Conservation (phyloP, 1,284 basidiomycete genomes). For the Agaricales sp. region DNA sequence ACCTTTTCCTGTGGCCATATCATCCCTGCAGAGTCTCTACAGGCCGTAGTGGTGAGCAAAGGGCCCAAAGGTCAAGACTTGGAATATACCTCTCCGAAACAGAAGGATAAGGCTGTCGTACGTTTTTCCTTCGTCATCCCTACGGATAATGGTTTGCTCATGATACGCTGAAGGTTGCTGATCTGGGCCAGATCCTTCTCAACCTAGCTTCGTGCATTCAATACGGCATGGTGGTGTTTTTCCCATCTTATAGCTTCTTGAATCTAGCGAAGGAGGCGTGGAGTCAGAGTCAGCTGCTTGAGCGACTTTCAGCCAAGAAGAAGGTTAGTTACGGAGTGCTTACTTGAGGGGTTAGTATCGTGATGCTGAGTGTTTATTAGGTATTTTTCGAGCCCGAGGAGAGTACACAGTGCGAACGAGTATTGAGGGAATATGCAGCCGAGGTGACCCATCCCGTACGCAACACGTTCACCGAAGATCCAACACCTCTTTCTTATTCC, state of each 20-base stretch:
- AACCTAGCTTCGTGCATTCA: conserved; percentile 78
- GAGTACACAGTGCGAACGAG: conserved; percentile 64
- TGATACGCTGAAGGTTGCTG: conserved; percentile 47
- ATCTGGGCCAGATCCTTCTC: conserved; percentile 76
- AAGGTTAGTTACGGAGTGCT: conserved; percentile 33
- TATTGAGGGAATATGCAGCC: conserved; percentile 68
- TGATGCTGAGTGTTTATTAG: conserved; percentile 26
- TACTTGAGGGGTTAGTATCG: neutral
- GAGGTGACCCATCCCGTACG: conserved; percentile 36
- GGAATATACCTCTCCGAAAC: conserved; percentile 77
- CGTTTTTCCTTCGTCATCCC: conserved; percentile 16
- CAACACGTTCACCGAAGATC: conserved; percentile 7
- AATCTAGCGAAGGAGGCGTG: conserved; percentile 61
- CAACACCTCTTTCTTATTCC: conserved; percentile 3
- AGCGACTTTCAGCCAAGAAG: conserved; percentile 65
- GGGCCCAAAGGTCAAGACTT: conserved; percentile 73
- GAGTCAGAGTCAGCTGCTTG: conserved; percentile 50
- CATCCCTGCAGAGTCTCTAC: conserved; percentile 74
- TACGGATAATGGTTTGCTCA: neutral
- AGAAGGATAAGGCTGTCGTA: conserved; percentile 61
- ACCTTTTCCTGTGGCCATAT: conserved; percentile 92
- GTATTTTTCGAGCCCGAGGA: conserved; percentile 86
- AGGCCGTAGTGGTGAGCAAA: conserved; percentile 66
- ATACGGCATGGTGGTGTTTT: conserved; percentile 87
- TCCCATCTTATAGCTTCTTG: conserved; percentile 88